Evolutionary conservation across 805 yeast species (phyloP).

Genomic region (Pichia exigua): DNA sequence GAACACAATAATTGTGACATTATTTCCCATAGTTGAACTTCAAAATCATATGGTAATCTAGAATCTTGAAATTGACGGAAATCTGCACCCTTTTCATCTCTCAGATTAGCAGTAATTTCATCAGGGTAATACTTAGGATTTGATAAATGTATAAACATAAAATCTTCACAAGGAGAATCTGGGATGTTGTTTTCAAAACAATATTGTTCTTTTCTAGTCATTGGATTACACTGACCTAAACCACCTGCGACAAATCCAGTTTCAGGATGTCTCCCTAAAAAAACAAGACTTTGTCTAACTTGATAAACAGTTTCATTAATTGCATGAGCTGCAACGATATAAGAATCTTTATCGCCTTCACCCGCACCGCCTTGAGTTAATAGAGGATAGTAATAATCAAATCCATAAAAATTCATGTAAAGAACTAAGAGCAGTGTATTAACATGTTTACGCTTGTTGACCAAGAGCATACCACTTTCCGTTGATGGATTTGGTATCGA

Average conservation of each 20-base stretch:
- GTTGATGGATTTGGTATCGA: constrained; percentile 59
- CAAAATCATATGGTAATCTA: constrained; percentile 30
- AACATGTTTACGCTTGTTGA: constrained; percentile 49
- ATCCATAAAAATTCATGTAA: constrained; percentile 61
- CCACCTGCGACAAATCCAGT: constrained; percentile 33
- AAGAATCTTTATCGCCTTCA: constrained; percentile 76
- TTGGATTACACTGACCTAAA: constrained; percentile 36
- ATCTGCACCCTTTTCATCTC: constrained; percentile 17
- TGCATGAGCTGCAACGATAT: constrained; percentile 57
- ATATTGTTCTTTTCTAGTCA: constrained; percentile 27
- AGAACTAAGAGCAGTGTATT: constrained; percentile 48
- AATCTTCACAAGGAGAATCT: constrained; percentile 13
- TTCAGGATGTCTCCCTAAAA: constrained; percentile 40
- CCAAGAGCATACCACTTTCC: constrained; percentile 62
- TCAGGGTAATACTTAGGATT: constrained; percentile 44
- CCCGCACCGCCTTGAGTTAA: constrained; percentile 69
- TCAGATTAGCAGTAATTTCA: not conserved
- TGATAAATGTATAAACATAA: constrained; percentile 50
- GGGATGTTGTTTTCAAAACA: constrained; percentile 10
- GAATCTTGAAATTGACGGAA: constrained; percentile 27
- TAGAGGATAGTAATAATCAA: constrained; percentile 55
- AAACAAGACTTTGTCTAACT: constrained; percentile 43
- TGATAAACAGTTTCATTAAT: constrained; percentile 30
- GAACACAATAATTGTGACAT: constrained; percentile 31
- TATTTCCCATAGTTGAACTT: constrained; percentile 33